Conservation (phyloP, 306 rosid genomes). For the Vigna angularis region DNA sequence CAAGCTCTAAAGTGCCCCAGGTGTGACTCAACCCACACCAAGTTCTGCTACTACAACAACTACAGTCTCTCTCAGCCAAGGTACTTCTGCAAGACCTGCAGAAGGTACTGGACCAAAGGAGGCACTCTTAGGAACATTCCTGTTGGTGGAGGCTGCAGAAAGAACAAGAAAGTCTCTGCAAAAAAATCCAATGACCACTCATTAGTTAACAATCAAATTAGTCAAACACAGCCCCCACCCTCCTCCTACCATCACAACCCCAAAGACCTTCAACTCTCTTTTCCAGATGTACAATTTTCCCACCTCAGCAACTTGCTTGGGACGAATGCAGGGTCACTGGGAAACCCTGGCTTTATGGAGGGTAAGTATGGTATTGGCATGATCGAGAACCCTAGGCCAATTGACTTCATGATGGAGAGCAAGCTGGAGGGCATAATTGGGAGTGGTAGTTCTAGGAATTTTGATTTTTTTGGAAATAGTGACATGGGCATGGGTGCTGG, state of each 20-base stretch:
- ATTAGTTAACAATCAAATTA: conserved; percentile 44
- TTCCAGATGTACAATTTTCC: conserved; percentile 73
- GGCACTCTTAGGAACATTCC: conserved; percentile 98
- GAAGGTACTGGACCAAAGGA: conserved; percentile 99
- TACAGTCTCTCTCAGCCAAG: conserved; percentile 97
- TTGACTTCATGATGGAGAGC: conserved; percentile 93
- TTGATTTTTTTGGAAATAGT: conserved; percentile 65
- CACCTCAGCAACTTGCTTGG: conserved; percentile 66
- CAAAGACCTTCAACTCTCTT: conserved; percentile 84
- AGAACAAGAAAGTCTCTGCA: conserved; percentile 83
- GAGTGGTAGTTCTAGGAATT: conserved; percentile 45
- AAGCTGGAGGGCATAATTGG: conserved; percentile 69
- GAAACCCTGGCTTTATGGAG: conserved; percentile 62
- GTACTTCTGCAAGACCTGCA: conserved; percentile 95
- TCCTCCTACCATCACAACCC: conserved; percentile 53
- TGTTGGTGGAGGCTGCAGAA: conserved; percentile 93
- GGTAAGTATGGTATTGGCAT: conserved; percentile 45
- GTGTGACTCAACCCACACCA: conserved; percentile 98
- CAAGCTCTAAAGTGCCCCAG: conserved; percentile 90
- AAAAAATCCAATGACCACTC: conserved; percentile 60
- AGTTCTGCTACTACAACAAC: conserved; percentile 98
- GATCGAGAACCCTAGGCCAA: conserved; percentile 65
- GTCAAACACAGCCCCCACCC: conserved; percentile 40
- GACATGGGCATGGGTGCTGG: conserved; percentile 55
- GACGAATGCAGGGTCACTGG: conserved; percentile 46